phyloP scores from a whole-genome alignment of 2,329 filamentous ascomycete species.

The Pseudogymnoascus verrucosus region DNA sequence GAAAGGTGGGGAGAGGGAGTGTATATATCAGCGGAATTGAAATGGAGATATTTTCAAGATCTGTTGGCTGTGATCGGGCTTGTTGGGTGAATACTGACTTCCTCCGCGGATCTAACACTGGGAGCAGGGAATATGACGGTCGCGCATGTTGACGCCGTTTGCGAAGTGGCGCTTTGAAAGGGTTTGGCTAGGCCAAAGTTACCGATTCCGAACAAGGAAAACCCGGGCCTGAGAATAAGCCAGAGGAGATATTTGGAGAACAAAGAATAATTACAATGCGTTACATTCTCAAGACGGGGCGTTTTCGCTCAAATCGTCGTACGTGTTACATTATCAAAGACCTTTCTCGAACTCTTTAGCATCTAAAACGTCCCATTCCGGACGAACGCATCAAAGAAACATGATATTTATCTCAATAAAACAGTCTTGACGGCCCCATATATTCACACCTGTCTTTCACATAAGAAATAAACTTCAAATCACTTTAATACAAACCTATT shows the following conservation, averaged over 20 bases:
- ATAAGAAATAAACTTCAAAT: background rate
- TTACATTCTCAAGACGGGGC: background rate
- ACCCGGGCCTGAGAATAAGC: background rate
- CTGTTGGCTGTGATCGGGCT: background rate
- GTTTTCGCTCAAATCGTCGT: background rate
- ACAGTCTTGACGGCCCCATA: background rate
- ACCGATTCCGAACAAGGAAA: background rate
- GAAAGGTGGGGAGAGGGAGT: slow-evolving; percentile 18
- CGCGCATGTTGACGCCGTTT: background rate
- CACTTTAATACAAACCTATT: background rate
- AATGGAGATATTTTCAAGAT: background rate
- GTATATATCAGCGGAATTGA: slow-evolving; percentile 35
- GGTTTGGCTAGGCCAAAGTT: background rate
- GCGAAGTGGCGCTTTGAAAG: background rate
- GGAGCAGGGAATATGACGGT: background rate
- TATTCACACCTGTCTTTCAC: background rate
- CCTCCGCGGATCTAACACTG: background rate
- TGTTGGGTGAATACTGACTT: background rate
- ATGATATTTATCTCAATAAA: too few relatives aligned
- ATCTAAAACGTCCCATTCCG: background rate
- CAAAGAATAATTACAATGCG: background rate
- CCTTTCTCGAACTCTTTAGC: background rate
- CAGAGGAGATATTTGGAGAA: background rate
- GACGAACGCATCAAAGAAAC: background rate
- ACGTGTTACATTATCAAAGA: background rate